phyloP scores from a whole-genome alignment of 441 rosid species.

The Gossypium davidsonii region DNA sequence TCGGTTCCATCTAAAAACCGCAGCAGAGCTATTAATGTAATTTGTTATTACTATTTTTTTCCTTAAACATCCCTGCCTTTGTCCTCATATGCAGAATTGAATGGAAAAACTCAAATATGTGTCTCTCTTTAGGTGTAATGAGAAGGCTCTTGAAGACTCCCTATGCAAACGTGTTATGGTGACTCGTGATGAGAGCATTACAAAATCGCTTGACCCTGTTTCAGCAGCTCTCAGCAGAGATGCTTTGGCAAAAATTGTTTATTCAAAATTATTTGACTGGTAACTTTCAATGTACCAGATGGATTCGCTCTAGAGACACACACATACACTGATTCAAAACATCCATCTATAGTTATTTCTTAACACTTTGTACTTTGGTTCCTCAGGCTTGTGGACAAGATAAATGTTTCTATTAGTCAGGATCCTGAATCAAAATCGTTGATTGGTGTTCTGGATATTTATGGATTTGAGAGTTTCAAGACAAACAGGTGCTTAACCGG shows the following conservation, averaged over 20 bases:
- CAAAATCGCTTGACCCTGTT: slow-evolving; percentile 76
- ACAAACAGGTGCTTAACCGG: slow-evolving; percentile 99
- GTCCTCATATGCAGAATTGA: slow-evolving; percentile 12
- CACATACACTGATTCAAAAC: slow-evolving; percentile 3
- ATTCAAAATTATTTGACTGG: slow-evolving; percentile 98
- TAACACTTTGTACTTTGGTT: slow-evolving; percentile 19
- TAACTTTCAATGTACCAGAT: slow-evolving; percentile 24
- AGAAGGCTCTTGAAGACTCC: slow-evolving; percentile 70
- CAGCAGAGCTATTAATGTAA: slow-evolving; percentile 88
- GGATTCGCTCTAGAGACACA: slow-evolving; percentile 3
- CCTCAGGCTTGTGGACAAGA: slow-evolving; percentile 80
- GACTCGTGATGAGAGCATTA: slow-evolving; percentile 93
- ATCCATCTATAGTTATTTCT: slow-evolving; percentile 4
- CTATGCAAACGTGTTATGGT: slow-evolving; percentile 88
- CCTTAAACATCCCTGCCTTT: neutral
- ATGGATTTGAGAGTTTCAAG: slow-evolving; percentile 93
- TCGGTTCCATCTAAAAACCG: slow-evolving; percentile 59
- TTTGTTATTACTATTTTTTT: neutral
- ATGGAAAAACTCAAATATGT: slow-evolving; percentile 16
- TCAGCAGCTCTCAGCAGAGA: slow-evolving; percentile 82
- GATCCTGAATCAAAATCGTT: slow-evolving; percentile 71
- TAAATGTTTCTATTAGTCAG: slow-evolving; percentile 86
- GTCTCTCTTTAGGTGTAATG: slow-evolving; percentile 66
- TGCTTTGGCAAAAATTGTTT: slow-evolving; percentile 88
- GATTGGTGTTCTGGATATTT: slow-evolving; percentile 86